Evolutionary conservation across 163 green algal species (phyloP), one percentile per base, ranked within the genome.

Genomic region (Volvox carteri): DNA sequence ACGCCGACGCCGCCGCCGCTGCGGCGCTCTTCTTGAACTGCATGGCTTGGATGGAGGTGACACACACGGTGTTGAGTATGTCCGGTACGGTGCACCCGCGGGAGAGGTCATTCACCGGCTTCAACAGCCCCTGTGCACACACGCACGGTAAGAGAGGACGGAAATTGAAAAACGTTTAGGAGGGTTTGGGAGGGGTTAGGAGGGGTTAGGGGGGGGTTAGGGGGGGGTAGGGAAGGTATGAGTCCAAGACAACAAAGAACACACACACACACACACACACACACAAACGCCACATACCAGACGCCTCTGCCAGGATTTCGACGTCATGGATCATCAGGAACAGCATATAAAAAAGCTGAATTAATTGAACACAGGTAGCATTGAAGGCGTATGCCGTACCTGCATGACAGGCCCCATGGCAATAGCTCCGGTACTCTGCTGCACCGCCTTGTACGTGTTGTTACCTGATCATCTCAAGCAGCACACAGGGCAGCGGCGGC

Each of bases 61-160:
- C 78, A 77, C 87, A 94, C 79, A 98, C 92, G n/a, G 97, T 99
- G 90, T 98, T 97, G 79, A 99, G 88, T 76, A 99, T 98, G 93
- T 99, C 97, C 11, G 90, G 86, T 2, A 98, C 95, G 0, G 97
- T 99, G 91, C 96, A 98, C 72, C 97, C 97, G 16, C 97, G 91
- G 74, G 88, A 96, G 28, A 99, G 94, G 90, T 99, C 97, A 92
- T 99, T 99, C 1, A 99, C 97, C 9, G 97, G 96, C 84, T 95
- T 95, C 25, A 87, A 68, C 72, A 99, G 92, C 68, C 97, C 97
- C 92, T 96, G 93, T 11, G 35, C 33, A n/a, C n/a, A n/a, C n/a
- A n/a, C n/a, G n/a, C n/a, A n/a, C n/a, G n/a, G n/a, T n/a, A n/a
- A n/a, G n/a, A n/a, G n/a, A n/a, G n/a, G n/a, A n/a, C n/a, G n/a